Base-by-base conservation (phyloP, 139 green algal species). In the Coelastrella sp. region DNA sequence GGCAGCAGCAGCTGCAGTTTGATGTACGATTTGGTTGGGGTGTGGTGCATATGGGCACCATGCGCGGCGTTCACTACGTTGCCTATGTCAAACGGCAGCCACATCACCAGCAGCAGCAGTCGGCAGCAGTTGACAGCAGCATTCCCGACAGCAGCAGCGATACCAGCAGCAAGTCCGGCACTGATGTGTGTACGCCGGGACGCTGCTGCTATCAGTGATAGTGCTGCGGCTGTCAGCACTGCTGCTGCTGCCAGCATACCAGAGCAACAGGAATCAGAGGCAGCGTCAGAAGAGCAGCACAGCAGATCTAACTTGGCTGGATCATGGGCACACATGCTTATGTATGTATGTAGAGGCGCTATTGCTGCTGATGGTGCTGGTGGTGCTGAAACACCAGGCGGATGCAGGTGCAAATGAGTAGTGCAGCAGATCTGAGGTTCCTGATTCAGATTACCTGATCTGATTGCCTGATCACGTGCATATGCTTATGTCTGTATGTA, bases 1-100 rank as follows among this genome's bases (percentile, higher is more conserved):
- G 68, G 80, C 68, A 64, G 80, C 80, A 76, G 68, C 20, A 85
- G 80, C 16, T 11, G 64, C 4, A 75, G 22, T 6, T 59, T 91
- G 66, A 66, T 61, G 68, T 97, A 97, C 76, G 92, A 93, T 47
- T 90, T 97, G 87, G 76, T 94, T 17, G 95, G 95, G 22, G 83
- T 96, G 94, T 97, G 66, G 95, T 96, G 92, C 95, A 97, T 82
- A 93, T 90, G 58, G 95, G 95, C 64, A 93, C 80, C 64, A 88
- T 97, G 90, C 68, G 89, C 2, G 90, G 78, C 14, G 95, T 95
- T 3, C 95, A 97, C 87, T 97, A 97, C 65, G 94, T 97, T 16
- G 90, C 95, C 1, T 97, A 95, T 84, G 95, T 97, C 6, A 91
- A 86, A 78, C 74, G 92, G 1, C 58, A 32, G 61, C 59, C 20